These are phyloP conservation scores for Ceratocystis cacaofunesta DNA, from an alignment of 2,329 filamentous ascomycete species.

Conservation along the genomic window DNA sequence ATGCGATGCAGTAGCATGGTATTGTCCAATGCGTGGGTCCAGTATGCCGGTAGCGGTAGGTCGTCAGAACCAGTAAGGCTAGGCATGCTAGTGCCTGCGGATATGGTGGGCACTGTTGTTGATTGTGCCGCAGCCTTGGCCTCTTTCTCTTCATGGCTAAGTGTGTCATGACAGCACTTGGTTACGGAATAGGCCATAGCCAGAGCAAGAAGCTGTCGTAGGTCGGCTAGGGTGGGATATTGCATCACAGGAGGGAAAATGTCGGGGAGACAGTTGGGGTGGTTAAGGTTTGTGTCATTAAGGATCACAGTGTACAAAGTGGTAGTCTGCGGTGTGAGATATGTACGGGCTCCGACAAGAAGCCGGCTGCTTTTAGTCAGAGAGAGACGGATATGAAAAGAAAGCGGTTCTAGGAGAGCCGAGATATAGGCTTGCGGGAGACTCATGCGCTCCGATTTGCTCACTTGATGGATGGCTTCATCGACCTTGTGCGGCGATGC, in stretches of 20 bases:
- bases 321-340: slow-evolving; percentile 30
- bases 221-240: slow-evolving; percentile 31
- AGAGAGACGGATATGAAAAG: slow-evolving; percentile 30
- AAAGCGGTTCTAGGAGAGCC: slow-evolving; percentile 14
- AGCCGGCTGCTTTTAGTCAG: slow-evolving; percentile 32
- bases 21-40: slow-evolving; percentile 6
- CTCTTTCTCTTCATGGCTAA: slow-evolving; percentile 12
- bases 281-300: slow-evolving; percentile 11
- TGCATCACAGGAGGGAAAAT: slow-evolving; percentile 32
- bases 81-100: background rate
- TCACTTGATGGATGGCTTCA: slow-evolving; percentile 22
- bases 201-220: slow-evolving; percentile 33
- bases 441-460: slow-evolving; percentile 29
- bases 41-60: background rate
- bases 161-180: slow-evolving; percentile 23
- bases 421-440: slow-evolving; percentile 26
- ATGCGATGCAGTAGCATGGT: slow-evolving; percentile 2
- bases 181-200: slow-evolving; percentile 30
- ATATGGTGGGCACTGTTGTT: background rate
- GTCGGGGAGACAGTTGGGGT: slow-evolving; percentile 24
- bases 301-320: slow-evolving; percentile 30
- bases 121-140: background rate
- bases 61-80: background rate
- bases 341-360: slow-evolving; percentile 32
- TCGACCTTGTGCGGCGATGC: slow-evolving; percentile 25